Evolutionary conservation across 495 filamentous ascomycete species (phyloP).

Genomic region (Podospora tetraspora): DNA sequence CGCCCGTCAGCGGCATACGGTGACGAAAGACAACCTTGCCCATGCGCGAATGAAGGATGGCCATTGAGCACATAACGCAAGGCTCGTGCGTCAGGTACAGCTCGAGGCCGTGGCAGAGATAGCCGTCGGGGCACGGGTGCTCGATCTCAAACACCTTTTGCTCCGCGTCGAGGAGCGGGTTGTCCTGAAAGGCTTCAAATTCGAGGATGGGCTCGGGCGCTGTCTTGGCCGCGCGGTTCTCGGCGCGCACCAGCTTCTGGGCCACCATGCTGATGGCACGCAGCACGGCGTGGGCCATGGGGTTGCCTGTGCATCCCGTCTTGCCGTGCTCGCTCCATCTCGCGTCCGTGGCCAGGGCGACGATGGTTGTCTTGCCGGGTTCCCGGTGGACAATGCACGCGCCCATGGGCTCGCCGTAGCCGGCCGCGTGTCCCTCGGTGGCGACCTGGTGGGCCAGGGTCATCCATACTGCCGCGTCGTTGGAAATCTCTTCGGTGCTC

Average conservation of each 20-base stretch:
- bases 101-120: conserved; percentile 87
- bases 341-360: conserved; percentile 74
- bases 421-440: conserved; percentile 46
- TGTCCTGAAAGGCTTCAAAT: conserved; percentile 45
- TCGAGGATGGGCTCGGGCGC: conserved; percentile 30
- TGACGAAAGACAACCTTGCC: conserved; percentile 70
- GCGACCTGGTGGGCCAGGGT: conserved; percentile 62
- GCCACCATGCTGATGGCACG: conserved; percentile 85
- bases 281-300: conserved; percentile 77
- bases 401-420: conserved; percentile 64
- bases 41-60: conserved; percentile 85
- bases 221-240: conserved; percentile 28
- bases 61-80: conserved; percentile 95
- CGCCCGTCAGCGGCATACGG: conserved; percentile 56
- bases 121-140: conserved; percentile 60
- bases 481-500: conserved; percentile 52
- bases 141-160: conserved; percentile 37
- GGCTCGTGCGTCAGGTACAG: conserved; percentile 92
- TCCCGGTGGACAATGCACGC: conserved; percentile 72
- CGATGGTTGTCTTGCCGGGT: conserved; percentile 40
- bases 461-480: conserved; percentile 57
- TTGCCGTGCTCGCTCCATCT: conserved; percentile 55
- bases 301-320: conserved; percentile 52
- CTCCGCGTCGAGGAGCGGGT: conserved; percentile 39
- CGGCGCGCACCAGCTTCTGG: conserved; percentile 53